Conservation (phyloP, 352 stramenopile species). For the Phytophthora vignae region DNA sequence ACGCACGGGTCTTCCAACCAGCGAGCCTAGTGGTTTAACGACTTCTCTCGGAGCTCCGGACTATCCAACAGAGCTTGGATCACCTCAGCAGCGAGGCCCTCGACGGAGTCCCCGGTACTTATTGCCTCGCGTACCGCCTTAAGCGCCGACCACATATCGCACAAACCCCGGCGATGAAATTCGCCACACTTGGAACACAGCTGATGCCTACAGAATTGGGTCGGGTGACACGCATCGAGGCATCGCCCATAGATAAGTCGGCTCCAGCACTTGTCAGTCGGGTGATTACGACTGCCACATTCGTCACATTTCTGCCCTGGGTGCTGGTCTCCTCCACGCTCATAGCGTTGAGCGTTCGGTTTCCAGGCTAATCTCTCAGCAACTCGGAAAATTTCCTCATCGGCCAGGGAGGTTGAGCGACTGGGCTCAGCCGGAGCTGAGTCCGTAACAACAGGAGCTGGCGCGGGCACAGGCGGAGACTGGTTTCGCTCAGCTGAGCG, state of each 20-base stretch:
- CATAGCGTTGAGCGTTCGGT: neutral
- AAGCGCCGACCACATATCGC: neutral
- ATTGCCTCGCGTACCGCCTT: conserved; percentile 1
- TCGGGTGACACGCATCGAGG: conserved; percentile 10
- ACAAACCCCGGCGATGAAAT: conserved; percentile 5
- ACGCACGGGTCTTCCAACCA: conserved; percentile 10
- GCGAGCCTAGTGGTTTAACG: conserved; percentile 24
- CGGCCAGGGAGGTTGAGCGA: neutral
- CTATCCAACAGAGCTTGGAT: neutral
- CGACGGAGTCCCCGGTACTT: neutral
- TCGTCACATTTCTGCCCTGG: neutral
- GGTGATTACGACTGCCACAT: neutral
- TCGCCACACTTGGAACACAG: conserved; percentile 9
- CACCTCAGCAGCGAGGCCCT: neutral
- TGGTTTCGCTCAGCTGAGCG: neutral
- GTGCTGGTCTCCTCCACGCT: neutral
- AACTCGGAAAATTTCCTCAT: neutral
- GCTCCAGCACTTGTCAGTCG: neutral
- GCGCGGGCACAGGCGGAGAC: neutral
- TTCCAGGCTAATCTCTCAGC: neutral
- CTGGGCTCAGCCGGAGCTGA: neutral
- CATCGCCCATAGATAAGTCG: conserved; percentile 6
- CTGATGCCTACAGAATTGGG: neutral
- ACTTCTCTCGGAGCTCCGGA: neutral
- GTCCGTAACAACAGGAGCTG: neutral